A percentile compares a stretch with the other conserved stretches of the same genome.
These are phyloP conservation scores for Raphanus sativus DNA, from an alignment of 345 rosid genomes.

Conservation along the genomic window DNA sequence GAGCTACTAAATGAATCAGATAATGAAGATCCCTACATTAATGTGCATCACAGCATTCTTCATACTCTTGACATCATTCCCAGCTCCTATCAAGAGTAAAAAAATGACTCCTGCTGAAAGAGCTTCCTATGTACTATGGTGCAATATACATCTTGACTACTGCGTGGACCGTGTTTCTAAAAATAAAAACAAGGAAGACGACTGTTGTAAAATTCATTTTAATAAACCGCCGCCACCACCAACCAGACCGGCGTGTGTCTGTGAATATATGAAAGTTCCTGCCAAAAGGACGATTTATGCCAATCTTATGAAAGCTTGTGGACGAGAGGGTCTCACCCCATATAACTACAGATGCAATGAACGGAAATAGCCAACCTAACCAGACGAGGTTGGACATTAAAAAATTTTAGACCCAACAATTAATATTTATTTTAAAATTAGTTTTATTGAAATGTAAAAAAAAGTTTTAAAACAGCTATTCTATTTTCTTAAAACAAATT, in stretches of 20 bases:
- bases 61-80: not conserved
- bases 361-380: not conserved
- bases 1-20: not conserved
- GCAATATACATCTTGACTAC: not conserved
- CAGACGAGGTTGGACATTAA: not conserved
- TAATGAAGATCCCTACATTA: not conserved
- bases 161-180: not conserved
- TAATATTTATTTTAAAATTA: too few relatives aligned
- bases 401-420: too few relatives aligned
- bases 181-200: not conserved
- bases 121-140: not conserved
- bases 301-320: not conserved
- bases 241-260: not conserved
- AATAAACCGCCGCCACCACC: not conserved
- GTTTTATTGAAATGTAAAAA: too few relatives aligned
- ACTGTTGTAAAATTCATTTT: not conserved
- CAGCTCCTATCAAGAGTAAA: not conserved
- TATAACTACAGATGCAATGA: not conserved
- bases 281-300: too few relatives aligned
- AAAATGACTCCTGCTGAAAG: not conserved
- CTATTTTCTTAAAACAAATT: too few relatives aligned
- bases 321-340: not conserved
- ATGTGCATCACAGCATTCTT: not conserved
- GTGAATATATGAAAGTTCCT: too few relatives aligned
- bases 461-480: too few relatives aligned